Evolutionary conservation across 179 eudicot species (phyloP), one percentile per base, ranked within the genome.

Genomic region (Drosera spatulata): DNA sequence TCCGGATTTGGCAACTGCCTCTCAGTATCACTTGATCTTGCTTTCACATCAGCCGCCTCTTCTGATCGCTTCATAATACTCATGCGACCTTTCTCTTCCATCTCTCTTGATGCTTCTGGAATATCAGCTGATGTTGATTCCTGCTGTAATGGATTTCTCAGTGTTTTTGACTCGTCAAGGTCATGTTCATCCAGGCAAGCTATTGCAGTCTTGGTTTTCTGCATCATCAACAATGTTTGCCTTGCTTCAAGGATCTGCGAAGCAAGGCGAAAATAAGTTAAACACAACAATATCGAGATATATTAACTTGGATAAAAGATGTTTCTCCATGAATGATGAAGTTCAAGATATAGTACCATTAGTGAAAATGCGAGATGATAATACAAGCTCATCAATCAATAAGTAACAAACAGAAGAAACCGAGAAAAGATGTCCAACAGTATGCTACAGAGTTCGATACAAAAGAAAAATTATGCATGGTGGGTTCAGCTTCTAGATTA

Each of bases 181-280:
- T 56, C 59, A 22, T 22, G 33, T 22, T 22, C 33, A 22, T 22
- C 33, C 33, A 22, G 33, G 33, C 33, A 22, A 22, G 33, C 33
- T 22, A 22, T 22, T 22, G 33, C 33, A 22, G 50, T 78, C 71
- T 73, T 78, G 50, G 69, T 66, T 61, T 59, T 63, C 69, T 81
- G 80, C 74, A 73, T 69, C 69, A 55, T 59, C 62, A 83, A 59
- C 61, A 86, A 69, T 39, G 65, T 72, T 54, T 67, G 76, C 60
- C 86, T 77, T 67, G 79, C 80, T 68, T 82, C 70, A 64, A 75
- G 62, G 68, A 80, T 76, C 95, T 88, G 72, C 56, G 76, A 49
- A 61, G 37, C 41, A 62, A 37, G 33, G 39, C 13, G 50, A 48
- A 41, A 42, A 14, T 12, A 41, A 58, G 41, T 37, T 6, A 55